phyloP scores from a whole-genome alignment of 208 protist genomes.

The Wallacemonas rigidus region DNA sequence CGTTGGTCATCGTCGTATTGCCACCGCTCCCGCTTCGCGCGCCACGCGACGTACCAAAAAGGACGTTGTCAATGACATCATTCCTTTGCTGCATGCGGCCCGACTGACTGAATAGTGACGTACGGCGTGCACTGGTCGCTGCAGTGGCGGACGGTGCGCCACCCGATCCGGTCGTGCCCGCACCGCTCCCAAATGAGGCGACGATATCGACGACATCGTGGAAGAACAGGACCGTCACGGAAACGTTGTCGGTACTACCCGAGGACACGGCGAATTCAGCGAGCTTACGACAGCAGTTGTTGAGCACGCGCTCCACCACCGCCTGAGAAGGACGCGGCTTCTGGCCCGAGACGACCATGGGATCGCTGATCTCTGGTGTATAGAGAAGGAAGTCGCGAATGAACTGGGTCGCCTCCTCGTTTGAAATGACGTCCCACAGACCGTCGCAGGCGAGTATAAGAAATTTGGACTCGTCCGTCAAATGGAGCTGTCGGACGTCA shows the following conservation, averaged over 20 bases:
- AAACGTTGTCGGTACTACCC: constrained; percentile 84
- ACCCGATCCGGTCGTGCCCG: neutral
- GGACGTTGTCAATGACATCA: constrained; percentile 8
- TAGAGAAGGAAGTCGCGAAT: constrained; percentile 76
- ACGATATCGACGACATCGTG: constrained; percentile 78
- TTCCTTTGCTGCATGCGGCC: constrained; percentile 7
- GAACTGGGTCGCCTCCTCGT: constrained; percentile 83
- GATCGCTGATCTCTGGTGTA: constrained; percentile 61
- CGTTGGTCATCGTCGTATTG: constrained; percentile 9
- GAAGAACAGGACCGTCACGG: constrained; percentile 77
- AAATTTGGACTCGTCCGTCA: constrained; percentile 76
- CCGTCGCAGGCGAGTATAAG: constrained; percentile 87
- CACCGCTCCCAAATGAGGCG: constrained; percentile 35
- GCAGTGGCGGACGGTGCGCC: neutral
- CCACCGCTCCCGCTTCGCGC: neutral
- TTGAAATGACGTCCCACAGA: constrained; percentile 87
- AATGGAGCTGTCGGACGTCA: constrained; percentile 70
- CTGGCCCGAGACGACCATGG: constrained; percentile 31
- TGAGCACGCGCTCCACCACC: constrained; percentile 51
- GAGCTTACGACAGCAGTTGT: constrained; percentile 80
- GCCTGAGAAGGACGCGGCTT: constrained; percentile 45
- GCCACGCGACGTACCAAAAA: neutral
- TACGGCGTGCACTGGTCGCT: neutral
- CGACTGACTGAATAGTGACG: constrained; percentile 2
- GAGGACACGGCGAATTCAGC: constrained; percentile 81